Percentiles rank a stretch among this genome's conserved stretches.
Conservation (phyloP, 768 basidiomycete species). For the Phanerochaete carnosa region DNA sequence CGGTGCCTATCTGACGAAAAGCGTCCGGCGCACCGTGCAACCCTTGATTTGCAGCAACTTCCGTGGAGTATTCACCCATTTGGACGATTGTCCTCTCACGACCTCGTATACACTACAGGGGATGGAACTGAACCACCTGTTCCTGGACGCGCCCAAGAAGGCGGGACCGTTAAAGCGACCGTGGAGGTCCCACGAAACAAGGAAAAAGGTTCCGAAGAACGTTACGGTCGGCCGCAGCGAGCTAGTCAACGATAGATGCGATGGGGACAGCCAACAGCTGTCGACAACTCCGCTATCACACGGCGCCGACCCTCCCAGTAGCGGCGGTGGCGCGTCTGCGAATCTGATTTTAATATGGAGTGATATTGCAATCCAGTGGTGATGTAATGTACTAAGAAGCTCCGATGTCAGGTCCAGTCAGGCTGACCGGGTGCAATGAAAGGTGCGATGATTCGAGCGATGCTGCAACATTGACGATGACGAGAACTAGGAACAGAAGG, state of each 20-base stretch:
- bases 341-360: background rate
- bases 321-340: background rate
- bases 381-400: slow-evolving; percentile 12
- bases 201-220: background rate
- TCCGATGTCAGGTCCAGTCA: slow-evolving; percentile 24
- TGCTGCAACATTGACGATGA: slow-evolving; percentile 43
- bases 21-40: background rate
- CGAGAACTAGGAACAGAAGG: slow-evolving; percentile 19
- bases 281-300: background rate
- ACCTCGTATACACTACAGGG: background rate
- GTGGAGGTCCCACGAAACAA: background rate
- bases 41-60: background rate
- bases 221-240: background rate
- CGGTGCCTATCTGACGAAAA: background rate
- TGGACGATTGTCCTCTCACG: background rate
- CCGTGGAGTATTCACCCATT: background rate
- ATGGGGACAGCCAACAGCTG: background rate
- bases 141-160: background rate
- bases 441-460: slow-evolving; percentile 38
- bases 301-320: too few relatives aligned
- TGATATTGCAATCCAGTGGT: background rate
- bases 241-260: background rate
- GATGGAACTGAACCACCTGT: background rate
- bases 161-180: too few relatives aligned
- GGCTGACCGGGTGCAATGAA: slow-evolving; percentile 28